These are phyloP conservation scores for Truncatella angustata DNA, from an alignment of 2,329 filamentous ascomycete genomes.

Conservation along the genomic window DNA sequence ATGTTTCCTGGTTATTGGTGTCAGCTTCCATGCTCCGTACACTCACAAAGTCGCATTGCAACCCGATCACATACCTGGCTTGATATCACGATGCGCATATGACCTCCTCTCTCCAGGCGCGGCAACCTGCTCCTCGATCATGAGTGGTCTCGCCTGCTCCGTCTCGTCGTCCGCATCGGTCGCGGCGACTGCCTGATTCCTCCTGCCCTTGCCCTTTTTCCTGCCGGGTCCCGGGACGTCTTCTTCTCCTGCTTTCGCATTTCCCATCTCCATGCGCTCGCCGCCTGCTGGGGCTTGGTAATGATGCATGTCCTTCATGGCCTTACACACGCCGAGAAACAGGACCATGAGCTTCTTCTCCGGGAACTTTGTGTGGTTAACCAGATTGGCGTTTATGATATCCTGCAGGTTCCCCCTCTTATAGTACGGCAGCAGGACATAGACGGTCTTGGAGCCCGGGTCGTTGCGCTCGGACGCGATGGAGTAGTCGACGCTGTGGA, in stretches of 20 bases:
- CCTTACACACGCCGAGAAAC: conserved; percentile 88
- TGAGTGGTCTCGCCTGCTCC: conserved; percentile 77
- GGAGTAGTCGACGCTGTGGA: conserved; percentile 46
- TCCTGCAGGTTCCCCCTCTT: conserved; percentile 93
- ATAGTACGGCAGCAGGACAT: conserved; percentile 95
- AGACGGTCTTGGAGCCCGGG: conserved; percentile 83
- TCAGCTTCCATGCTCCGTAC: too few relatives aligned
- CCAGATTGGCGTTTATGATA: conserved; percentile 96
- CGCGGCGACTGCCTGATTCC: conserved; percentile 32
- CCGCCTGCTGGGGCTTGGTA: conserved; percentile 59
- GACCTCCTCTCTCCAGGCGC: conserved; percentile 69
- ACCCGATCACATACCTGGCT: conserved; percentile 66
- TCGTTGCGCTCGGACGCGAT: conserved; percentile 57
- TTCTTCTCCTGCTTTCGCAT: conserved; percentile 38
- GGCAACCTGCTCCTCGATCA: conserved; percentile 74
- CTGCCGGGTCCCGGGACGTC: conserved; percentile 32
- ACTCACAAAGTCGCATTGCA: too few relatives aligned
- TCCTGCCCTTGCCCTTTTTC: conserved; percentile 31
- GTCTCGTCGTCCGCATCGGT: conserved; percentile 68
- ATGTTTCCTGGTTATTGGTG: conserved; percentile 66
- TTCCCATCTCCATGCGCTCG: conserved; percentile 54
- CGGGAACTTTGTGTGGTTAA: conserved; percentile 89
- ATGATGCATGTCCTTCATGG: conserved; percentile 86
- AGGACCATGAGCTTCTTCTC: conserved; percentile 84
- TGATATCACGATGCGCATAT: conserved; percentile 95